phyloP scores from a whole-genome alignment of 352 stramenopile species.

The Globisporangium ultimum region DNA sequence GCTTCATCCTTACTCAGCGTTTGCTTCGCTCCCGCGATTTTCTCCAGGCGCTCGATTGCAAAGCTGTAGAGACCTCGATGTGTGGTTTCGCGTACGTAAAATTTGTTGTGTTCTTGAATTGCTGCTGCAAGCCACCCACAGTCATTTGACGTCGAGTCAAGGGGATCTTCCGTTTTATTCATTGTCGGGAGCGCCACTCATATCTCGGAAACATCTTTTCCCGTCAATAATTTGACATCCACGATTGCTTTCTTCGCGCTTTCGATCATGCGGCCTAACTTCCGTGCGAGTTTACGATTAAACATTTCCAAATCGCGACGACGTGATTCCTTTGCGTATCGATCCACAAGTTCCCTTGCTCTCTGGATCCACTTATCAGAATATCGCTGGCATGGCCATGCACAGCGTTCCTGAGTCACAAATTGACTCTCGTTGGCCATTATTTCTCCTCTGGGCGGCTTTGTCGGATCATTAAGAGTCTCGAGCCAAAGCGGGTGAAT shows the following conservation, averaged over 20 bases:
- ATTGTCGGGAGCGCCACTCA: too few species aligned
- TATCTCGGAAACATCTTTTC: too few species aligned
- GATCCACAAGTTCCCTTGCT: background rate
- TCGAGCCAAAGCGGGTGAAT: constrained; percentile 13
- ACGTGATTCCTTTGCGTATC: background rate
- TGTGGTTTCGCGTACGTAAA: too few species aligned
- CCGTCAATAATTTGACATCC: too few species aligned
- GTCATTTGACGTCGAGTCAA: too few species aligned
- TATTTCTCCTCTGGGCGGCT: constrained; percentile 4
- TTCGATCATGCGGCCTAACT: too few species aligned
- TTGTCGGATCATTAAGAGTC: constrained; percentile 7
- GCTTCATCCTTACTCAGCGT: background rate
- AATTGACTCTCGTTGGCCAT: background rate
- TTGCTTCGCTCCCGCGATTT: background rate
- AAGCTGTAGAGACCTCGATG: background rate
- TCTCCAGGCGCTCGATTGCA: background rate
- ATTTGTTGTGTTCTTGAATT: too few species aligned
- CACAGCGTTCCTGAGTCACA: background rate
- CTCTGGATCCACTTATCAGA: background rate
- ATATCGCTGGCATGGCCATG: constrained; percentile 6
- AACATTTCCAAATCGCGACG: too few species aligned
- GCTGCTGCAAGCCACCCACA: too few species aligned
- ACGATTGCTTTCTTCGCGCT: too few species aligned
- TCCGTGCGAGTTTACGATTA: too few species aligned
- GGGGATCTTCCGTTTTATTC: too few species aligned